phyloP scores from a whole-genome alignment of 2,329 filamentous ascomycete species.

The Colletotrichum eremochloae region DNA sequence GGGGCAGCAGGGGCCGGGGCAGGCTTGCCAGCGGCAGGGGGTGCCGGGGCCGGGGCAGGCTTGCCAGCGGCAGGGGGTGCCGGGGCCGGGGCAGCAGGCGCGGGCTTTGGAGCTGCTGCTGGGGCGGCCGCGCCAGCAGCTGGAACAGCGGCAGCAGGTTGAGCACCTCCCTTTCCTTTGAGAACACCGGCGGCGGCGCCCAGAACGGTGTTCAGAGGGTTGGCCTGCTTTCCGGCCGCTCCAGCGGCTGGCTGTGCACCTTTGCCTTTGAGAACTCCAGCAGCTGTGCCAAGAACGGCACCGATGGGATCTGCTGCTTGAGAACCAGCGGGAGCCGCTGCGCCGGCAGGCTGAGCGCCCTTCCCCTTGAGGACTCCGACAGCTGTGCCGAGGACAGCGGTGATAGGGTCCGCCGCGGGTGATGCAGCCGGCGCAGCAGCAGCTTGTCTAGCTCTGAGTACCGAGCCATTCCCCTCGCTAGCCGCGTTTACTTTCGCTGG shows the following conservation, averaged over 20 bases:
- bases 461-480: conserved; percentile 5
- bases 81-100: conserved; percentile 1
- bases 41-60: conserved; percentile 17
- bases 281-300: conserved; percentile 30
- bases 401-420: conserved; percentile 22
- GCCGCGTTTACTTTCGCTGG: conserved; percentile 22
- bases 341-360: conserved; percentile 32
- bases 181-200: conserved; percentile 29
- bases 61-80: conserved; percentile 17
- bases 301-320: conserved; percentile 28
- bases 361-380: conserved; percentile 32
- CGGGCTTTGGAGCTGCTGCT: conserved; percentile 10
- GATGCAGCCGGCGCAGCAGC: conserved; percentile 20
- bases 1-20: conserved; percentile 10
- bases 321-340: conserved; percentile 28
- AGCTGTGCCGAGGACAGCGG: conserved; percentile 24
- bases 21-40: conserved; percentile 23
- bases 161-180: conserved; percentile 28
- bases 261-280: conserved; percentile 37
- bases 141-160: conserved; percentile 20
- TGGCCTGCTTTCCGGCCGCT: conserved; percentile 18
- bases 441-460: conserved; percentile 29
- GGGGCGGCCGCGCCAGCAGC: conserved; percentile 9
- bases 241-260: conserved; percentile 13
- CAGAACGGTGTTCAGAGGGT: conserved; percentile 26